Conservation (phyloP, 75 land plant genomes). For the Selaginella tamariscina region DNA sequence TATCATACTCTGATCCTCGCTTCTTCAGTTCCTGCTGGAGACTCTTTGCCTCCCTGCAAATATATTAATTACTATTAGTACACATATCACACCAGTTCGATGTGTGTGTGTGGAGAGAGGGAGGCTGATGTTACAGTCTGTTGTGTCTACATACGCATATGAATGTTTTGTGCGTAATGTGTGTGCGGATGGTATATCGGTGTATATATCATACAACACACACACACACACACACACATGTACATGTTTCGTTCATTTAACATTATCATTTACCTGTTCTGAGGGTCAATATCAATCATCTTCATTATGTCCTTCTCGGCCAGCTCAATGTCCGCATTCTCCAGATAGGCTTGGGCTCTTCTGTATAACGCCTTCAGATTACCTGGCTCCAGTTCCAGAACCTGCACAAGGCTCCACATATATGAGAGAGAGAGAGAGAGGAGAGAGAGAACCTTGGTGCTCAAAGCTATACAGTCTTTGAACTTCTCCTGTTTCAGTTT, state of each 20-base stretch:
- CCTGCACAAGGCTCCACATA: no score
- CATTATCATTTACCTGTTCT: background rate
- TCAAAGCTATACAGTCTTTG: background rate
- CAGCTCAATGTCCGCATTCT: constrained; percentile 9
- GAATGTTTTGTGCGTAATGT: no score
- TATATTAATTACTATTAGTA: no score
- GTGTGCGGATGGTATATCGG: no score
- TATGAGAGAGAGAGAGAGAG: background rate
- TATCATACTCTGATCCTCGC: constrained; percentile 6
- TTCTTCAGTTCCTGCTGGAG: constrained; percentile 8
- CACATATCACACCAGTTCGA: no score
- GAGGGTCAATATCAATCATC: constrained; percentile 4
- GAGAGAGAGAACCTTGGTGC: background rate
- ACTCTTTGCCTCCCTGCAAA: constrained; percentile 1
- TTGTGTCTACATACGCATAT: no score
- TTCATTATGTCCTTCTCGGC: background rate
- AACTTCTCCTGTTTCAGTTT: background rate
- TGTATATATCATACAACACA: no score
- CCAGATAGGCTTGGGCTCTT: constrained; percentile 6
- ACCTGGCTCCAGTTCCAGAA: background rate
- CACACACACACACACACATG: no score
- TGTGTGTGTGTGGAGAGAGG: no score
- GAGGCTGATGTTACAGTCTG: no score
- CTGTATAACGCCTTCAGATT: constrained; percentile 3
- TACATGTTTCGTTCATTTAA: background rate